Evolutionary conservation across 371 early-diverging fungal genomes (phyloP), one percentile per base, ranked within the genome.

Genomic region (Mucor mucedo): DNA sequence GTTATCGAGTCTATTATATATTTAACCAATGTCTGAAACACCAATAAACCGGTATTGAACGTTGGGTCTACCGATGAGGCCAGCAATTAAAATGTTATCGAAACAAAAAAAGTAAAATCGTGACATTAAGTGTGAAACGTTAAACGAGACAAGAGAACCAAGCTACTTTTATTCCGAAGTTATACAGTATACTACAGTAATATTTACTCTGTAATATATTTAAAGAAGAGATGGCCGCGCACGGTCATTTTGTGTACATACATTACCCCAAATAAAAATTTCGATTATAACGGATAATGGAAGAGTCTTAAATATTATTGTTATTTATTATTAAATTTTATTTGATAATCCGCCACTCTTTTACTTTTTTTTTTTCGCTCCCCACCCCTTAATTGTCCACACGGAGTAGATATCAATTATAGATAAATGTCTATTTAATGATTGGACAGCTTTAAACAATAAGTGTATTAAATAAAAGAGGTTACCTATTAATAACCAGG

Each of bases 211-310:
- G 2, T 3, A 9, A 29, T 16, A 2, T 33, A 58, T 35, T n/a
- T 7, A 45, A 13, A 10, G 11, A 28, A 13, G n/a, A 42, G 3
- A 14, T 41, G 27, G 35, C 14, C 33, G 58, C 58, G 58, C 58
- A 58, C 58, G 58, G 58, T 58, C 58, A 58, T 58, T 58, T 48
- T 58, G 58, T 58, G 47, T 21, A 45, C 53, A 35, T 6, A 38
- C 5, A 53, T 5, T 7, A 53, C 16, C 10, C 13, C 14, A 28
- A 50, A 47, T 47, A 32, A 32, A 32, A 47, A 44, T 38, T 47
- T 32, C n/a, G 21, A 10, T 30, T 35, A 27, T n/a, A 47, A 16
- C 47, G 47, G 47, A 21, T 47, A 21, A 8, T 5, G 47, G 8
- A 35, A 35, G 35, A 35, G 35, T 8, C 47, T 33, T 35, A 42